Base-by-base conservation (phyloP, 129 eudicot genomes). In the Solidago caesia region DNA sequence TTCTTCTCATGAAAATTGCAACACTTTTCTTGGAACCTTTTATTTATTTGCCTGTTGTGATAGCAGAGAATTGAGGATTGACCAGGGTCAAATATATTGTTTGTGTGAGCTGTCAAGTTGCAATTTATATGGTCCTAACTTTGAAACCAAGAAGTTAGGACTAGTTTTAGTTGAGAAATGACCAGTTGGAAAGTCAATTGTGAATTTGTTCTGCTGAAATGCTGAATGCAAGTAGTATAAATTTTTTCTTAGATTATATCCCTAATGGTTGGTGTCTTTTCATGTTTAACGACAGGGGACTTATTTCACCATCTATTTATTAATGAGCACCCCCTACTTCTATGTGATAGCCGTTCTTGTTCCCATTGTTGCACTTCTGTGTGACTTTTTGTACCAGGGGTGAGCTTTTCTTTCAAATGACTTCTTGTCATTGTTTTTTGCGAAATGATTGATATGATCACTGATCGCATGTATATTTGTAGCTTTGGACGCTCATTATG, bases 311-410 rank as follows among this genome's bases (percentile, higher is more conserved):
- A 83, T 91, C 70, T 86, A 65, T 75, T 84, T 86, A 64, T 77
- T 91, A 70, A 85, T 91, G 92, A 83, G 92, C 75, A 91, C 97
- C 27, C 49, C 83, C 63, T 88, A 86, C 81, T 89, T 91, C 88
- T 91, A 91, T 67, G 75, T 91, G 64, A 66, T 88, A 44, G 52
- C 90, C 39, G 59, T 91, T 77, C 89, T 89, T 81, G 97, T 91
- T 48, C 97, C 97, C 47, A 71, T 86, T 77, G 92, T 87, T 81
- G 97, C 97, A 6, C 92, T 91, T 68, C 65, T 89, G 68, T 80
- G 84, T 9, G 97, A 91, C 84, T 91, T 89, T 84, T 67, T 91
- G 53, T 88, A 79, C 82, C 84, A 68, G 74, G 97, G 97, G 97
- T 91, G 70, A 86, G 90, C 7, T 74, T 79, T 81, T 75, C 59